Evolutionary conservation across 371 early-diverging fungal species (phyloP).

Genomic region (Smittium culicis): DNA sequence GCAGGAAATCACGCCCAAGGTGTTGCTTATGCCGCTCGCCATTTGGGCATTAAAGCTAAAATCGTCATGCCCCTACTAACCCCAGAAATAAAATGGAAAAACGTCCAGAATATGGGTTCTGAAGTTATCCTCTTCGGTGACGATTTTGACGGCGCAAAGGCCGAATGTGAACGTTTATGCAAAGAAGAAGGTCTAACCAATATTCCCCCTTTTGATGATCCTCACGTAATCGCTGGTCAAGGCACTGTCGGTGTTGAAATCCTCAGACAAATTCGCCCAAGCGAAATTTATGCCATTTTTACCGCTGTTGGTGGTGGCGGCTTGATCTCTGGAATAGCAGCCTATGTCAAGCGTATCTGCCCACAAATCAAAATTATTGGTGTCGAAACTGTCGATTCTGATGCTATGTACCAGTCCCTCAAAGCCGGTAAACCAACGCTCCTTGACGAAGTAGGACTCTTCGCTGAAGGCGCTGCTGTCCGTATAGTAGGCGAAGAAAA

Average conservation of each 20-base stretch:
- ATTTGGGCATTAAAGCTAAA: slow-evolving; percentile 78
- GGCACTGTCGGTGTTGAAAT: slow-evolving; percentile 93
- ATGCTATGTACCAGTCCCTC: slow-evolving; percentile 75
- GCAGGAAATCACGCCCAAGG: slow-evolving; percentile 96
- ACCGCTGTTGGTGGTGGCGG: slow-evolving; percentile 92
- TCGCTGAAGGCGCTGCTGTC: slow-evolving; percentile 95
- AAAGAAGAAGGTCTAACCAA: slow-evolving; percentile 57
- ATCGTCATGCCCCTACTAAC: slow-evolving; percentile 87
- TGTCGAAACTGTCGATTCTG: slow-evolving; percentile 80
- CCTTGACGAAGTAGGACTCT: slow-evolving; percentile 75
- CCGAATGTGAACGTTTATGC: slow-evolving; percentile 57
- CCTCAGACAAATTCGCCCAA: slow-evolving; percentile 51
- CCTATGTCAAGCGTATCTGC: slow-evolving; percentile 75
- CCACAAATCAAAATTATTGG: slow-evolving; percentile 77
- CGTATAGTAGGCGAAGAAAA: slow-evolving; percentile 76
- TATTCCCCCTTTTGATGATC: slow-evolving; percentile 94
- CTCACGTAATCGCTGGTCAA: slow-evolving; percentile 95
- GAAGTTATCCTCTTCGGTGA: slow-evolving; percentile 71
- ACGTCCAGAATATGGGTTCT: slow-evolving; percentile 82
- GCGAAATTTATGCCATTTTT: slow-evolving; percentile 71
- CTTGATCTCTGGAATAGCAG: slow-evolving; percentile 75
- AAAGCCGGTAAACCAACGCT: slow-evolving; percentile 40
- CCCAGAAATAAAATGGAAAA: slow-evolving; percentile 67
- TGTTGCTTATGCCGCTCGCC: slow-evolving; percentile 78
- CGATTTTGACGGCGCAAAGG: slow-evolving; percentile 89